Base-by-base conservation (phyloP, 2,329 filamentous ascomycete genomes). In the Helicocarpus griseus region DNA sequence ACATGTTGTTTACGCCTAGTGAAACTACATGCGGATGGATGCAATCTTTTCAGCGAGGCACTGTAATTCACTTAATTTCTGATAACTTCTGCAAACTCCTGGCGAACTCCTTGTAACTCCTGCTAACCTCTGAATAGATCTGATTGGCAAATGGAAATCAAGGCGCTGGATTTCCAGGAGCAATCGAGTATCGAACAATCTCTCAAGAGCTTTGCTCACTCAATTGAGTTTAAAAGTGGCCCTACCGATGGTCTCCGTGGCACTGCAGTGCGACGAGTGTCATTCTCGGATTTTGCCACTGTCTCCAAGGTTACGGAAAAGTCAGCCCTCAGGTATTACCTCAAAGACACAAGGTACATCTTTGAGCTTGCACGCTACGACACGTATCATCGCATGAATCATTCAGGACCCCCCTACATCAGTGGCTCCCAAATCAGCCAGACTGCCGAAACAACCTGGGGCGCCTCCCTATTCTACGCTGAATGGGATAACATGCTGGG, bases 301-400 rank as follows among this genome's bases (percentile, higher is more conserved):
- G 59, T 71, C 31, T 60, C 58, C 1, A 56, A 63, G 21, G 60
- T 72, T 36, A 58, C 68, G 6, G 70, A 73, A 49, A 69, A 73
- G 44, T 61, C 68, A 1, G 62, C 68, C 0, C 54, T 72, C 26
- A 62, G 63, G n/a, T 71, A 69, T 48, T 58, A 57, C 2, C 58
- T 74, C 38, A 70, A 66, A 50, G 61, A 62, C 5, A 72, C 70
- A 0, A 63, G 66, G 2, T 71, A 70, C 49, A 61, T 68, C 7
- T 61, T 74, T n/a, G 72, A 73, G 52, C 59, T 74, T 31, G 64
- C 68, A 7, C 66, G 71, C 4, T 72, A 70, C 49, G 71, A 74
- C 50, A 59, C 65, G 31, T 71, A 69, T 41, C 53, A 53, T 35
- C 52, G 41, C 48, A 38, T 22, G 8, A 48, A 8, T 21, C n/a